Base-by-base conservation (phyloP, 2,329 filamentous ascomycete genomes). In the Nothophaeocryptopus gaeumannii region DNA sequence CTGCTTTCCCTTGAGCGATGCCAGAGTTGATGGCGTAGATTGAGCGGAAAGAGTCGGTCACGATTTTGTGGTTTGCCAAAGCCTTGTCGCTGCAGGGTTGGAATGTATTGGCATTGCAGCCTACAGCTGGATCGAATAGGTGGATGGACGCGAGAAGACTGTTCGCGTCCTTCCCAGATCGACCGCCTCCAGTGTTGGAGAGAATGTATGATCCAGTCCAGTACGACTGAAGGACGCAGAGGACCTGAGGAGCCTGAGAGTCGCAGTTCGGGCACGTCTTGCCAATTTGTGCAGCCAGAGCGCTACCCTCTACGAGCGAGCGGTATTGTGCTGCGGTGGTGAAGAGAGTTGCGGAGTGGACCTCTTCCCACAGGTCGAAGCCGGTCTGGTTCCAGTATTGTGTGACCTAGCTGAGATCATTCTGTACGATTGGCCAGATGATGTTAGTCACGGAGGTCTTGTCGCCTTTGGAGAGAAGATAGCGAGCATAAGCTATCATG, bases 311-410 rank as follows among this genome's bases (percentile, higher is more conserved):
- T 1, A 76, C 68, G 54, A 78, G 64, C 61, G 83, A 78, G 58
- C 88, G 81, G 65, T 92, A 83, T 53, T 87, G 82, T 35, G 79
- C 78, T 2, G 82, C 80, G 30, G 83, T 72, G 1, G 88, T 93
- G 70, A 92, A 95, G 74, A 91, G 93, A 0, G 86, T 90, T 15
- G 81, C 84, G 35, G 87, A 86, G 16, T 76, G 73, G 11, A 91
- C 81, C 67, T 93, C 89, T 66, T 93, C 89, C 89, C 89, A 93
- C 2, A 95, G 77, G 66, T 95, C 89, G 62, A 83, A 93, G 5
- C 76, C 77, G 3, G 77, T 77, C 45, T 76, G 70, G 53, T 78
- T 81, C 72, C 77, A 79, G 71, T 88, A 88, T 63, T 88, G 81
- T 1, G 82, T 78, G 5, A 89, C 82, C 56, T 92, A 93, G 38